Evolutionary conservation across 495 filamentous ascomycete genomes (phyloP), one percentile per base, ranked within the genome.

Genomic region (Trichoderma erinaceum): DNA sequence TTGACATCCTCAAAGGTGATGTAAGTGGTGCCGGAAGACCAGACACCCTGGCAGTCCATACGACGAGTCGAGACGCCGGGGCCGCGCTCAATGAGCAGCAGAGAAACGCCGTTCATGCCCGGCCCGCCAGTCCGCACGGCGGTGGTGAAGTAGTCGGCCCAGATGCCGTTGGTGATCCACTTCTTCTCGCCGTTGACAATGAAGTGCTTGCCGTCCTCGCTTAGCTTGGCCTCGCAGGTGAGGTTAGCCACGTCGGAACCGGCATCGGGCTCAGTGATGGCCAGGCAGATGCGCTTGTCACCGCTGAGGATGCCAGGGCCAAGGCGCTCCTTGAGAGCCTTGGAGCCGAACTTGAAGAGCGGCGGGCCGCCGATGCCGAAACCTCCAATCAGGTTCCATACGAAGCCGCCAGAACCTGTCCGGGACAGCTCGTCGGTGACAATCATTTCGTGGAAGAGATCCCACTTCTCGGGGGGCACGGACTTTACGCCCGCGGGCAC

Each of bases 121-220:
- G 83, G 79, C 41, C 82, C 76, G 65, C 94, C 93, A 1, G 95
- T 99, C 68, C 95, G 91, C 43, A 99, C 95, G 52, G 95, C 95
- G 43, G 90, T 92, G 66, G 95, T 98, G 83, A 99, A 99, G 81
- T 97, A 99, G 76, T 99, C 95, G 68, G 83, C 85, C 90, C 91
- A 97, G 70, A 97, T 85, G 73, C 95, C 95, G 82, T 99, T 98
- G 74, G 94, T 97, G 78, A 99, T 99, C 95, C 95, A 98, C 79
- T 99, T 99, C 88, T 99, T 98, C 85, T 97, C 95, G 52, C 95
- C 95, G 75, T 98, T 99, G 78, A 99, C 95, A 69, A 99, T 97
- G 78, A 96, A 99, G 78, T 97, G 92, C 84, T 97, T 99, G 74
- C 95, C 95, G 75, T 97, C 94, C 71, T 92, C 87, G 66, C 84